These are phyloP conservation scores for Coniella vitis DNA, from an alignment of 2,329 filamentous ascomycete genomes.

Conservation along the genomic window DNA sequence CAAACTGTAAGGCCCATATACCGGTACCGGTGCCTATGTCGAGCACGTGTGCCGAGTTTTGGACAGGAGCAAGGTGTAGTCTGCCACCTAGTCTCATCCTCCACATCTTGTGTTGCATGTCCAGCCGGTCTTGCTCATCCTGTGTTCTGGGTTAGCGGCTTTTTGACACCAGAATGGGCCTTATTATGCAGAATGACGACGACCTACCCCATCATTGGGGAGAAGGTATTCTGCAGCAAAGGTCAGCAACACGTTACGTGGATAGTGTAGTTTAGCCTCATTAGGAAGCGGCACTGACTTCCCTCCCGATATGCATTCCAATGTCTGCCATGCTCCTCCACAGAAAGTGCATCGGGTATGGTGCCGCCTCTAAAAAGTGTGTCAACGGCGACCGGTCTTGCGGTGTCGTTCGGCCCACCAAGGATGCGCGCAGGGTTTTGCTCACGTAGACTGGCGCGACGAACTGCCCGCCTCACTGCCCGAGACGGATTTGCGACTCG, in stretches of 20 bases:
- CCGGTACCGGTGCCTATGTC: conserved; percentile 9
- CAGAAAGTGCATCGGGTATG: conserved; percentile 1
- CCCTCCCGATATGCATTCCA: conserved; percentile 6
- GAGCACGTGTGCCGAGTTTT: neutral
- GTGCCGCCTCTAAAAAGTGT: neutral
- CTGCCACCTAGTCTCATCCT: neutral
- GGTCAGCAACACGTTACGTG: neutral
- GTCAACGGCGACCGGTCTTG: neutral
- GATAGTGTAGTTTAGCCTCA: neutral
- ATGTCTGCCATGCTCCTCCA: conserved; percentile 2
- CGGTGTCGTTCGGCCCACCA: neutral
- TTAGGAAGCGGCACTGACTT: neutral
- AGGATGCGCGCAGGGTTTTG: neutral
- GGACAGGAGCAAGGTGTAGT: neutral
- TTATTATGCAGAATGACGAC: neutral
- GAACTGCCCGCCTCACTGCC: neutral
- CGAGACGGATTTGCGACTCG: neutral
- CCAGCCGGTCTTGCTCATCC: conserved; percentile 6
- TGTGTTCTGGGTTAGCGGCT: neutral
- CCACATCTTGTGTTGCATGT: conserved; percentile 5
- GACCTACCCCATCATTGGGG: conserved; percentile 3
- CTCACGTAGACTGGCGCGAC: neutral
- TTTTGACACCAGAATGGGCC: neutral
- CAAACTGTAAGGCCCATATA: conserved; percentile 6
- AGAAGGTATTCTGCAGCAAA: conserved; percentile 2